Conservation (phyloP, 2,329 filamentous ascomycete species). For the Thermomyces lanuginosus region DNA sequence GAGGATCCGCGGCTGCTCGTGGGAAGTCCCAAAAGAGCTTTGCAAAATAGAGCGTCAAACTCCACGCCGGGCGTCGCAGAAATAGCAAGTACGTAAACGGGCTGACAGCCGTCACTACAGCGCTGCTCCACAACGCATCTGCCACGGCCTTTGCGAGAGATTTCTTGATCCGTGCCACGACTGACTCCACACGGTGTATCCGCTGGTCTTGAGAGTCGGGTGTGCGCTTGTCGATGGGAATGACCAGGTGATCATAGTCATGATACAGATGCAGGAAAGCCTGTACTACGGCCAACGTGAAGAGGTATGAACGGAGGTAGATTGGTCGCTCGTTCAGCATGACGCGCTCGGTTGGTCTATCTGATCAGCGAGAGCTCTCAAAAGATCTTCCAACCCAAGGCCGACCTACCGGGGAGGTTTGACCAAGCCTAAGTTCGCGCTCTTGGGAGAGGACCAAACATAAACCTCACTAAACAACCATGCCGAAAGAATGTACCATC, state of each 20-base stretch:
- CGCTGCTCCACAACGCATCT: conserved; percentile 19
- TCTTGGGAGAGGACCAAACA: conserved; percentile 49
- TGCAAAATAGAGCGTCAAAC: conserved; percentile 51
- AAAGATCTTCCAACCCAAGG: neutral
- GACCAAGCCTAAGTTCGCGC: conserved; percentile 54
- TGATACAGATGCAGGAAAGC: conserved; percentile 50
- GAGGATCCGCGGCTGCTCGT: conserved; percentile 47
- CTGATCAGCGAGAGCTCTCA: conserved; percentile 6
- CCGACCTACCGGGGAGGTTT: conserved; percentile 45
- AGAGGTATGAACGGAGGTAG: conserved; percentile 57
- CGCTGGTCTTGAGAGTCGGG: conserved; percentile 18
- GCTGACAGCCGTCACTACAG: conserved; percentile 30
- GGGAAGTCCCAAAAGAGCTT: conserved; percentile 62
- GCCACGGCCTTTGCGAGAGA: conserved; percentile 16
- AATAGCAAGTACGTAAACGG: conserved; percentile 46
- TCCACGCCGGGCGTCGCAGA: conserved; percentile 50
- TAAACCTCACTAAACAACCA: conserved; percentile 68
- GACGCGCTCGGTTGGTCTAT: conserved; percentile 45
- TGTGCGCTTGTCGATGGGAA: conserved; percentile 28
- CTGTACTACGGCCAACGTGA: conserved; percentile 53
- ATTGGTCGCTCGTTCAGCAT: conserved; percentile 74
- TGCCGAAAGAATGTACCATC: conserved; percentile 64
- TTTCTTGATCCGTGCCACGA: conserved; percentile 23
- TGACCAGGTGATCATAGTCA: conserved; percentile 55
- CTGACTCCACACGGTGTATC: conserved; percentile 21